Base-by-base conservation (phyloP, 148 eudicot genomes). In the Fallopia convolvulus region DNA sequence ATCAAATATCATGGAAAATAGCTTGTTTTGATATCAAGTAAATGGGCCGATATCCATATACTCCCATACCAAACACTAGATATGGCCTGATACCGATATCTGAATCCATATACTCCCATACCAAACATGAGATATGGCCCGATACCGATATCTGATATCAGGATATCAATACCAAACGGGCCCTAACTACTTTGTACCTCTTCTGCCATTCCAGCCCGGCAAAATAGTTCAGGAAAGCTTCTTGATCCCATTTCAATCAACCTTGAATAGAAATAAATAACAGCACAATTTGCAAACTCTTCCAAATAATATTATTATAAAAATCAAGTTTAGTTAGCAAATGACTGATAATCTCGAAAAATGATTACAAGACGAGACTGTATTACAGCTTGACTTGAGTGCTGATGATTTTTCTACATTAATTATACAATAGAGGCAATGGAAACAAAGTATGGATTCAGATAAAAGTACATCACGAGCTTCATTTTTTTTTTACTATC, bases 181-280 rank as follows among this genome's bases (percentile, higher is more conserved):
- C n/a, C n/a, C n/a, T n/a, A 77, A 36, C 26, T 20, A 56, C 8
- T 75, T 49, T 60, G 80, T 84, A 89, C 98, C 94, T 91, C 86
- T 75, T 87, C 87, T 60, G 92, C 91, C 89, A 91, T 86, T 79
- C 97, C 92, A 79, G 90, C 88, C 63, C 42, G 85, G 74, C 77
- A 82, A 83, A 91, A 93, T 80, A 93, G 77, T 84, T 93, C 97
- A 47, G 97, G 97, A 76, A 91, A 93, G 83, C 98, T 88, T 83
- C 81, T 88, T 70, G 88, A 68, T 81, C 97, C 98, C 50, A 93
- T 93, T 88, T 93, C 94, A 75, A 93, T 87, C 83, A 93, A 77
- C 88, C 94, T 91, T 84, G 52, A 77, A 72, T 8, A 66, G 6
- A 55, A 41, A 20, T 20, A 81, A 46, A 68, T 30, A 21, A 74